A percentile compares a stretch with the other conserved stretches of the same genome.
phyloP scores from a whole-genome alignment of 23 red algal genomes.

The Gracilaria domingensis region DNA sequence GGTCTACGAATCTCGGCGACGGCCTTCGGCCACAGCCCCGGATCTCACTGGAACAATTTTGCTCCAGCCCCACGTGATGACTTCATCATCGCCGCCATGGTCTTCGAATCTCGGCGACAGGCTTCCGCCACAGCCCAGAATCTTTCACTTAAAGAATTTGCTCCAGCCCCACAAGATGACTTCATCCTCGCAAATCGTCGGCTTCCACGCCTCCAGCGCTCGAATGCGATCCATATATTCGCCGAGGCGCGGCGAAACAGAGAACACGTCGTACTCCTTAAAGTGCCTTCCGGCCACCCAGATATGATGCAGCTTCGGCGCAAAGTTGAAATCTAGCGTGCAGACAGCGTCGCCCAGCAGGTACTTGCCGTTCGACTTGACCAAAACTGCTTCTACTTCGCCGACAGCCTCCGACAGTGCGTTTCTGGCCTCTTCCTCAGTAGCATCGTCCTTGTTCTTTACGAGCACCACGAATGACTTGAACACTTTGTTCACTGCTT shows the following conservation, averaged over 20 bases:
- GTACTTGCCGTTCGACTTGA: constrained; percentile 23
- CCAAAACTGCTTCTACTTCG: constrained; percentile 29
- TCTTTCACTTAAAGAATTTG: constrained; percentile 65
- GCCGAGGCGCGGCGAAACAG: neutral
- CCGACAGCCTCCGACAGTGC: constrained; percentile 31
- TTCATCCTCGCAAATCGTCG: constrained; percentile 35
- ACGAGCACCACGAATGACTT: constrained; percentile 46
- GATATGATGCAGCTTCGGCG: constrained; percentile 68
- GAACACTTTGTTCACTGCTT: constrained; percentile 47
- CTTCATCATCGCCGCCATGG: too few species aligned
- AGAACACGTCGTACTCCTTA: constrained; percentile 39
- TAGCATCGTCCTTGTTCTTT: constrained; percentile 58
- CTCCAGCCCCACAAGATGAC: constrained; percentile 75
- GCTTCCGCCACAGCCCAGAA: too few species aligned
- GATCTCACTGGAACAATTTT: too few species aligned
- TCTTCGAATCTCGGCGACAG: too few species aligned
- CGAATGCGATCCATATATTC: constrained; percentile 35
- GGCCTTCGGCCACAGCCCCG: too few species aligned
- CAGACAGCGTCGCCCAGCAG: constrained; percentile 46
- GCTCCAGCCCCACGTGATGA: too few species aligned
- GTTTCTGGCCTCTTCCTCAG: constrained; percentile 8
- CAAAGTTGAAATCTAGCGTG: constrained; percentile 67
- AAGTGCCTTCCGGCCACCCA: constrained; percentile 61
- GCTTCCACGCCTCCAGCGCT: constrained; percentile 31
- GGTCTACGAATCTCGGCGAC: too few species aligned